Base-by-base conservation (phyloP, 352 stramenopile genomes). In the Globisporangium perplexum region DNA sequence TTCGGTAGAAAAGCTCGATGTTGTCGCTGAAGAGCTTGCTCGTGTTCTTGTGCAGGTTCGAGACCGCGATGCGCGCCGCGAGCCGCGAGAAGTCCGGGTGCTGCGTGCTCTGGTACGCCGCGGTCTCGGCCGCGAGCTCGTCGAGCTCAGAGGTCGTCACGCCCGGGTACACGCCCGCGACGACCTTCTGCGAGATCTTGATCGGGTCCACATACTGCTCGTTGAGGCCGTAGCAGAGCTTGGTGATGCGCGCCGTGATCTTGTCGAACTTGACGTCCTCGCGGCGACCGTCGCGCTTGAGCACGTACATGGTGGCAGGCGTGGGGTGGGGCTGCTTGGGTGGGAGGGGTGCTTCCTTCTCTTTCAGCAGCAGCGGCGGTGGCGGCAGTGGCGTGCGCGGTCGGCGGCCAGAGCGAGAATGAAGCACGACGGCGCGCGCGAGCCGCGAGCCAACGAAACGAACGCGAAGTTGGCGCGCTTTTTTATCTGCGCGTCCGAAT, bases 21-120 rank as follows among this genome's bases (percentile, higher is more conserved):
- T 95, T 95, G 47, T 98, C 87, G 14, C 79, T 91, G 69, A 98
- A 99, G n/a, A 86, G 75, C 63, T 97, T 97, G 62, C 87, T 92
- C 17, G 97, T 99, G 72, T 97, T 97, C 79, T 99, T 99, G 85
- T 99, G 97, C 35, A 99, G 69, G 75, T 99, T 99, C 14, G 94
- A 99, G 26, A 99, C 94, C 24, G 94, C 94, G 69, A 99, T 99
- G 49, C 97, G 90, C 23, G 97, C 97, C 14, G 97, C 97, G 24
- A 99, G 83, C 65, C 98, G 97, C 57, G 91, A 98, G 65, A 98
- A 99, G 74, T 99, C 97, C 10, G 97, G 97, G 72, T 99, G 97
- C 65, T 98, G 90, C 22, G 97, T 99, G 24, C 90, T 77, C 60
- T 96, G 95, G 59, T 98, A 99, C 20, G 97, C 97, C 0, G 96